Evolutionary conservation across 768 basidiomycete genomes (phyloP), one percentile per base, ranked within the genome.

Genomic region (Polyporus arcularius): DNA sequence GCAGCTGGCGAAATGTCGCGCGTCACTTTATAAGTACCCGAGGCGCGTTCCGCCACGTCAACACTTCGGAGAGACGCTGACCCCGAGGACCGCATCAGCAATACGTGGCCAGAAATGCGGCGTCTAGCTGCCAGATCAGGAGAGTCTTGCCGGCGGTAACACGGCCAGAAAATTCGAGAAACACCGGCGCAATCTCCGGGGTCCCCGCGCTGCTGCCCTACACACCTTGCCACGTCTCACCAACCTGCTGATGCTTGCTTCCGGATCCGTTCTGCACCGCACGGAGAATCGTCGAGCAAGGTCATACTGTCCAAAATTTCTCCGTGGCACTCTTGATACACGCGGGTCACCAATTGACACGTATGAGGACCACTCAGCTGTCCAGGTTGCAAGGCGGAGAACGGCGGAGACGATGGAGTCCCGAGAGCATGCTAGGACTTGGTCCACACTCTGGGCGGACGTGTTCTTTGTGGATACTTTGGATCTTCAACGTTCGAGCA

Each of bases 21-120:
- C 55, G 55, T 58, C 57, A 65, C 65, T 62, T 67, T 63, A 57
- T 31, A 35, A 30, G 15, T 9, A 42, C 40, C 21, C 35, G 35
- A 35, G 40, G 11, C 43, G 54, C 57, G 51, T 60, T 51, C 41
- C 64, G 67, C 67, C 67, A 67, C 67, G 67, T 67, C 67, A 65
- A 67, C 67, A 61, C 54, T 62, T 58, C 10, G 18, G 26, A 43
- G 48, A 6, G 10, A 6, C 9, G 11, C 11, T 30, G 66, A 67
- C 66, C 66, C 63, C 66, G 52, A 48, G 4, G 46, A 61, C 58
- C 40, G 30, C 55, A 26, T 26, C 21, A 26, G 21, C 21, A 26
- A 26, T 26, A 26, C 21, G 21, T 26, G 21, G 21, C 21, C 21
- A 26, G 21, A 26, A 26, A 26, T 26, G 21, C 21, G 21, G 21